Percentiles rank a stretch among this genome's conserved stretches.
phyloP scores from a whole-genome alignment of 2,329 filamentous ascomycete genomes.

The Neonectria hederae region DNA sequence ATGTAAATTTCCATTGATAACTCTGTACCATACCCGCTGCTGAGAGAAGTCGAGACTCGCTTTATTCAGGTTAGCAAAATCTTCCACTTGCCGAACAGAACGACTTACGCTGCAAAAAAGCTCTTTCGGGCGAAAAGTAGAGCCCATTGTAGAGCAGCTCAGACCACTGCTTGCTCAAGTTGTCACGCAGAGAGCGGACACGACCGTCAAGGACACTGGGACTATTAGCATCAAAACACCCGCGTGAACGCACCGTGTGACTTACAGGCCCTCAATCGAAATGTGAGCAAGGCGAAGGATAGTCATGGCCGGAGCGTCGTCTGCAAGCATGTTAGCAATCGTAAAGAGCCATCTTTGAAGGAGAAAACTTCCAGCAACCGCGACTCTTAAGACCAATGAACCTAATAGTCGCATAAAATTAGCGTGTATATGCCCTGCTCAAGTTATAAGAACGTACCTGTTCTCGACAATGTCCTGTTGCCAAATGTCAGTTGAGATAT shows the following conservation, averaged over 20 bases:
- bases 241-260: neutral
- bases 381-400: too few relatives aligned
- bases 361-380: too few relatives aligned
- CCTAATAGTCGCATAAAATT: too few relatives aligned
- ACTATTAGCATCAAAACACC: neutral
- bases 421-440: too few relatives aligned
- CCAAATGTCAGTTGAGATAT: too few relatives aligned
- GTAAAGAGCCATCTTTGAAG: too few relatives aligned
- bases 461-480: too few relatives aligned
- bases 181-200: conserved; percentile 7
- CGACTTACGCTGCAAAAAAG: conserved; percentile 3
- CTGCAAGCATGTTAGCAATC: too few relatives aligned
- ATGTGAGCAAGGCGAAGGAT: conserved; percentile 10
- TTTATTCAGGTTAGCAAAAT: neutral
- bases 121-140: conserved; percentile 4
- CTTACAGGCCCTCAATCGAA: conserved; percentile 5
- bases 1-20: neutral
- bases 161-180: conserved; percentile 14
- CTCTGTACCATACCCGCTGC: neutral
- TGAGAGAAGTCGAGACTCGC: conserved; percentile 3
- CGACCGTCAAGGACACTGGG: conserved; percentile 6
- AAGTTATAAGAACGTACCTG: too few relatives aligned
- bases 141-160: conserved; percentile 10
- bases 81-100: neutral
- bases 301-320: neutral